Evolutionary conservation across 164 flowering plant genomes (phyloP).

Genomic region (Piper betle): DNA sequence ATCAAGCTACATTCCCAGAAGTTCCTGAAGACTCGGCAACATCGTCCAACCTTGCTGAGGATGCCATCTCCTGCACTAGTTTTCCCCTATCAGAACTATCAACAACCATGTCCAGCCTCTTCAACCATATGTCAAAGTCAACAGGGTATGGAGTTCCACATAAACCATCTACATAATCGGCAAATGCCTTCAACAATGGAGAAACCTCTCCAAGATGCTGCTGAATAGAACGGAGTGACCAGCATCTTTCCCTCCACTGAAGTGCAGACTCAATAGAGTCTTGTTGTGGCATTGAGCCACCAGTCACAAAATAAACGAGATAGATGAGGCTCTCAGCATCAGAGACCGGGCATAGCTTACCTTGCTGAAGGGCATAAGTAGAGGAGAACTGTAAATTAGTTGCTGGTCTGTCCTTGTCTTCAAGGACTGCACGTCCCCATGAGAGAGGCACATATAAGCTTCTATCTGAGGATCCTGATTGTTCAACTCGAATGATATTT

Average conservation of each 20-base stretch:
- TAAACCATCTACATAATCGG: slow-evolving; percentile 78
- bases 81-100: slow-evolving; percentile 46
- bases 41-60: slow-evolving; percentile 26
- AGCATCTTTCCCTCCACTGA: slow-evolving; percentile 67
- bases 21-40: slow-evolving; percentile 49
- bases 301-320: slow-evolving; percentile 45
- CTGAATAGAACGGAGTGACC: slow-evolving; percentile 63
- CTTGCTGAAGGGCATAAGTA: slow-evolving; percentile 72
- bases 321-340: slow-evolving; percentile 81
- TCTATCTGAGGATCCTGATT: slow-evolving; percentile 15
- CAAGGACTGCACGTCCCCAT: slow-evolving; percentile 82
- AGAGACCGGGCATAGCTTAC: slow-evolving; percentile 66
- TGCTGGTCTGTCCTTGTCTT: slow-evolving; percentile 73
- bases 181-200: slow-evolving; percentile 67
- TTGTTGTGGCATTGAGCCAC: slow-evolving; percentile 46
- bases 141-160: slow-evolving; percentile 85
- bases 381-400: slow-evolving; percentile 72
- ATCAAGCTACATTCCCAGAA: slow-evolving; percentile 23
- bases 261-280: slow-evolving; percentile 80
- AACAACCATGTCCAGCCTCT: slow-evolving; percentile 41
- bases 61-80: slow-evolving; percentile 23
- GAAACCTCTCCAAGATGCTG: slow-evolving; percentile 76
- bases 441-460: slow-evolving; percentile 28
- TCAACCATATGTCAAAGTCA: slow-evolving; percentile 68
- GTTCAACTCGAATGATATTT: slow-evolving; percentile 41